These are phyloP conservation scores for Termitomyces sp. DNA, from an alignment of 768 basidiomycete genomes.

Conservation along the genomic window DNA sequence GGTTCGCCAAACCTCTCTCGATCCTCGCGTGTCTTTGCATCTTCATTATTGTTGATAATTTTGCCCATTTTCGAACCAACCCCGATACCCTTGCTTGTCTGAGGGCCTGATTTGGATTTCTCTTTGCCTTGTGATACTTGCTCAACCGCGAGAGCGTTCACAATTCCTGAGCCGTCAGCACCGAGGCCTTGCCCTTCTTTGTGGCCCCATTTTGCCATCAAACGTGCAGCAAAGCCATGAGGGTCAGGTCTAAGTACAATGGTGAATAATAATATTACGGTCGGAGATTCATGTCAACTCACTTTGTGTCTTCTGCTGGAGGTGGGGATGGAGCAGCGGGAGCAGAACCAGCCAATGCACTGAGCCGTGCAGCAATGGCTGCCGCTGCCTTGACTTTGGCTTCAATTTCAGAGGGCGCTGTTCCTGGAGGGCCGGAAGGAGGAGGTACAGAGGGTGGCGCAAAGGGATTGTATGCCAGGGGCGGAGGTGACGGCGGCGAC, in stretches of 20 bases:
- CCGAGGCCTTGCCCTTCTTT: constrained; percentile 93
- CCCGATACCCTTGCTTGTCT: constrained; percentile 34
- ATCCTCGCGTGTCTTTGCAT: constrained; percentile 74
- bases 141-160: constrained; percentile 85
- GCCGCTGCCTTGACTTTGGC: constrained; percentile 76
- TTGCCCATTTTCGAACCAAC: constrained; percentile 74
- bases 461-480: constrained; percentile 68
- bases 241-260: constrained; percentile 47
- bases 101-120: constrained; percentile 31
- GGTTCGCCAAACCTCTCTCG: constrained; percentile 82
- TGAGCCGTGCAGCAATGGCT: constrained; percentile 74
- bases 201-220: constrained; percentile 98
- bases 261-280: background rate
- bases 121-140: constrained; percentile 45
- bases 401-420: constrained; percentile 44
- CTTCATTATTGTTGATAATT: constrained; percentile 89
- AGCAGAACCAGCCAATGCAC: constrained; percentile 47
- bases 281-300: constrained; percentile 7
- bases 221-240: constrained; percentile 74
- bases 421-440: constrained; percentile 36
- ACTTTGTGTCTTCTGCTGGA: constrained; percentile 32
- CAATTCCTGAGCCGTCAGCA: constrained; percentile 77
- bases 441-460: constrained; percentile 61
- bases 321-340: constrained; percentile 24
- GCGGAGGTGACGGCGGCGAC: constrained; percentile 44